phyloP scores from a whole-genome alignment of 768 basidiomycete species.

The Pilatotrama ljubarskyi region DNA sequence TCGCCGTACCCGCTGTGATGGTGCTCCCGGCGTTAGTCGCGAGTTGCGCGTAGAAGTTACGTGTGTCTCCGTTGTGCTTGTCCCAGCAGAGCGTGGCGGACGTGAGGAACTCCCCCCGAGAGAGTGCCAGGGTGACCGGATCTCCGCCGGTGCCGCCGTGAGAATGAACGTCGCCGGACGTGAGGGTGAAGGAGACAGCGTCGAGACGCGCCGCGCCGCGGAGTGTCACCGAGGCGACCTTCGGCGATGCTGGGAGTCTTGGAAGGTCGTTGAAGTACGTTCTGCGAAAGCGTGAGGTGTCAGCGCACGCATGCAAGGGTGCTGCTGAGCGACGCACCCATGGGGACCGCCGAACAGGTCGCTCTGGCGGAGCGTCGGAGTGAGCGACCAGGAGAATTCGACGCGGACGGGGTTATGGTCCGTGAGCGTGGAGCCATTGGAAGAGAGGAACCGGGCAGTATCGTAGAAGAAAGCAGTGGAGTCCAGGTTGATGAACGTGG shows the following conservation, averaged over 20 bases:
- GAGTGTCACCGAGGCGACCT: background rate
- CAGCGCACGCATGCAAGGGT: background rate
- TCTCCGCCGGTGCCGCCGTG: slow-evolving; percentile 10
- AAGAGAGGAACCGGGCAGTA: slow-evolving; percentile 1
- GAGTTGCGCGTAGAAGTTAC: slow-evolving; percentile 3
- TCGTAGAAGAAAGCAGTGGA: background rate
- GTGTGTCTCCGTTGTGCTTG: slow-evolving; percentile 4
- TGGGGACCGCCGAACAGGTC: slow-evolving; percentile 9
- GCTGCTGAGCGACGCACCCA: background rate
- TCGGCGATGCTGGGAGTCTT: slow-evolving; percentile 1
- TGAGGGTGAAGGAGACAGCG: slow-evolving; percentile 3
- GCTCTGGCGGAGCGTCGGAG: slow-evolving; percentile 4
- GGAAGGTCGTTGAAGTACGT: slow-evolving; percentile 9
- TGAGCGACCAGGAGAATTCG: background rate
- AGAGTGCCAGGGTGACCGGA: background rate
- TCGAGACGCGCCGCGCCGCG: slow-evolving; percentile 9
- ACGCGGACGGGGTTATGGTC: slow-evolving; percentile 11
- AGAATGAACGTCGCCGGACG: background rate
- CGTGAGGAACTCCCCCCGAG: background rate
- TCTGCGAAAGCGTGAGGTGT: background rate
- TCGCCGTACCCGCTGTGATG: background rate
- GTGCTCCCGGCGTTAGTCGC: background rate
- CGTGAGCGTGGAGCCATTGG: background rate
- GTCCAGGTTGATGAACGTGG: background rate
- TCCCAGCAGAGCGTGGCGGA: slow-evolving; percentile 5